phyloP scores from a whole-genome alignment of 192 early-diverging fungal species.

The Mortierella claussenii region DNA sequence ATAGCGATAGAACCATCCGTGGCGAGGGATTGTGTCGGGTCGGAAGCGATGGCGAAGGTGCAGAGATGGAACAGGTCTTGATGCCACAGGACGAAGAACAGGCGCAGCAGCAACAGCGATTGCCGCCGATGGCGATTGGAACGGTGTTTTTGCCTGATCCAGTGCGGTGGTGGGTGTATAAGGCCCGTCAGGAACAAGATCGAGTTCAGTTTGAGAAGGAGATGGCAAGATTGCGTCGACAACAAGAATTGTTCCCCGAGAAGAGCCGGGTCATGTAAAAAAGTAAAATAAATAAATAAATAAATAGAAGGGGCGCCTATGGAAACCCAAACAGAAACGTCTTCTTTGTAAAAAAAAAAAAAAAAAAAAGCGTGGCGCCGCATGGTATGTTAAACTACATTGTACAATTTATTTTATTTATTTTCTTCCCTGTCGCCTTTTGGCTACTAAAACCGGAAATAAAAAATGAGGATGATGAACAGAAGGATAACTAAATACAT shows the following conservation, averaged over 20 bases:
- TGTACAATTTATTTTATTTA: too few relatives aligned
- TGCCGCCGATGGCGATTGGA: constrained; percentile 48
- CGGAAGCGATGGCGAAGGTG: not conserved
- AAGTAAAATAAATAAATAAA: not conserved
- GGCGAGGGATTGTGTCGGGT: too few relatives aligned
- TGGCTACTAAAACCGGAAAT: too few relatives aligned
- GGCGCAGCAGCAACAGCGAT: constrained; percentile 7
- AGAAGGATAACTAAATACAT: too few relatives aligned
- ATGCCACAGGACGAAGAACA: not conserved
- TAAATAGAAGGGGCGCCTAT: not conserved
- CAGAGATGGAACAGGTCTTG: not conserved
- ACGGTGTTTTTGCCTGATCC: constrained; percentile 45
- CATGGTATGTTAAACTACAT: too few relatives aligned
- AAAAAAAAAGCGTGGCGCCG: too few relatives aligned
- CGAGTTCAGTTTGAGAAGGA: constrained; percentile 16
- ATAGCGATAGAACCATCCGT: not conserved
- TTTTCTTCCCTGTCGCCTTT: too few relatives aligned
- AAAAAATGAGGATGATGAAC: too few relatives aligned
- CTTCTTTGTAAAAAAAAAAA: too few relatives aligned
- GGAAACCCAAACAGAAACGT: too few relatives aligned
- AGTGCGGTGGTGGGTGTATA: constrained; percentile 50
- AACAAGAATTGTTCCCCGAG: constrained; percentile 4
- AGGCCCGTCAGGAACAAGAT: constrained; percentile 27
- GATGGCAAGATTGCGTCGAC: constrained; percentile 1
- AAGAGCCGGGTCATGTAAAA: not conserved